Evolutionary conservation across 192 early-diverging fungal genomes (phyloP).

Genomic region (Gonapodya sp.): DNA sequence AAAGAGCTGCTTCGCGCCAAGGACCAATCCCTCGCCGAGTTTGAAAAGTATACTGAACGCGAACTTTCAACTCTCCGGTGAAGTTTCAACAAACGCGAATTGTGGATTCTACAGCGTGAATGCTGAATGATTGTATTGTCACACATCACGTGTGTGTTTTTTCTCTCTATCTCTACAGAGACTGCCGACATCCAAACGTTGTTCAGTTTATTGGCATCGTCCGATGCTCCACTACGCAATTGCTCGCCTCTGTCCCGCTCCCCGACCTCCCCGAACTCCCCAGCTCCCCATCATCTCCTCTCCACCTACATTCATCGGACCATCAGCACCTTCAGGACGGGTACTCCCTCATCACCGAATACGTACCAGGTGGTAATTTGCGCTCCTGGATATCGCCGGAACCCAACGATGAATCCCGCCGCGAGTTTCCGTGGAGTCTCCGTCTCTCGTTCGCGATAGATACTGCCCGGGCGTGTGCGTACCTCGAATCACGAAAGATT

Average conservation of each 20-base stretch:
- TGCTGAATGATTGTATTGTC: not conserved
- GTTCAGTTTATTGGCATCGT: slow-evolving; percentile 5
- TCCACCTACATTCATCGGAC: not conserved
- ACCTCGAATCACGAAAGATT: not conserved
- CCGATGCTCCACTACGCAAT: not conserved
- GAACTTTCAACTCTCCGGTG: not conserved
- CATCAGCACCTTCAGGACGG: not conserved
- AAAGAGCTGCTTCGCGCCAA: not conserved
- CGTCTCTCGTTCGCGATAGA: slow-evolving; percentile 1
- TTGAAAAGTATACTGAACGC: not conserved
- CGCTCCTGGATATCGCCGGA: not conserved
- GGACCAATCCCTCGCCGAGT: not conserved
- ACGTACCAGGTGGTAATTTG: not conserved
- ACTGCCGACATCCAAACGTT: slow-evolving; percentile 8
- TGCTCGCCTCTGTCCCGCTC: not conserved
- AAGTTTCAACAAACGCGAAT: not conserved
- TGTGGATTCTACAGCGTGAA: not conserved
- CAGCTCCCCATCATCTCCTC: not conserved
- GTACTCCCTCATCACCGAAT: slow-evolving; percentile 1
- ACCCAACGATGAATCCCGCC: not conserved
- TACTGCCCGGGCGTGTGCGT: not conserved
- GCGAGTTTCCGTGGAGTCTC: not conserved
- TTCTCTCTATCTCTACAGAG: not conserved
- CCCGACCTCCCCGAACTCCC: not conserved
- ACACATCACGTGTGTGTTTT: too few species aligned